These are phyloP conservation scores for Malus orientalis DNA, from an alignment of 306 rosid genomes.

Conservation along the genomic window DNA sequence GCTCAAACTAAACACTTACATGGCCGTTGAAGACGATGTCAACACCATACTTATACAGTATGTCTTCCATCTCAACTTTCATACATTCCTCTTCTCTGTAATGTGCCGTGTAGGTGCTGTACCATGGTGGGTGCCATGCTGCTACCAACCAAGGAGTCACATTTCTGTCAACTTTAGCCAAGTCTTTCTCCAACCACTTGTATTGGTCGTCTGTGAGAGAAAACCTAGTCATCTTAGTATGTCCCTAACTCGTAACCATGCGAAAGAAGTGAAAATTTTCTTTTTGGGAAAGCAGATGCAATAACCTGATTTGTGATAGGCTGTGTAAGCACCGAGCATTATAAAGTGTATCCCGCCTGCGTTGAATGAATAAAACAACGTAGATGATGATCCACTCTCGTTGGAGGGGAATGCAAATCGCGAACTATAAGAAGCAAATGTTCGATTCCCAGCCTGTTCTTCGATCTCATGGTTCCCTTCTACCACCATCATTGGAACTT, in stretches of 20 bases:
- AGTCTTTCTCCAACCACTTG: slow-evolving; percentile 73
- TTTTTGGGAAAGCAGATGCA: not conserved
- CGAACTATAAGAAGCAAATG: slow-evolving; percentile 72
- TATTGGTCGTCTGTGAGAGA: slow-evolving; percentile 58
- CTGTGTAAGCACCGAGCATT: slow-evolving; percentile 71
- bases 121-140: slow-evolving; percentile 90
- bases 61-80: slow-evolving; percentile 78
- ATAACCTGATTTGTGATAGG: slow-evolving; percentile 52
- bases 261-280: not conserved
- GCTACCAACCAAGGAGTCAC: slow-evolving; percentile 94
- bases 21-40: slow-evolving; percentile 88
- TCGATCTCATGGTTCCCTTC: slow-evolving; percentile 96
- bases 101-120: slow-evolving; percentile 75
- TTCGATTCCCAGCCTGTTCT: slow-evolving; percentile 52
- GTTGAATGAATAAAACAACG: slow-evolving; percentile 76
- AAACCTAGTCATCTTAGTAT: not conserved
- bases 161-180: slow-evolving; percentile 61
- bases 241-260: not conserved
- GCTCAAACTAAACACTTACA: slow-evolving; percentile 33
- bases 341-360: slow-evolving; percentile 88
- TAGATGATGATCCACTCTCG: slow-evolving; percentile 72
- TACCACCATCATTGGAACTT: slow-evolving; percentile 72
- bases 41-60: slow-evolving; percentile 54
- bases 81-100: slow-evolving; percentile 93
- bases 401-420: slow-evolving; percentile 78